Evolutionary conservation across 1,139 yeast species (phyloP), one percentile per base, ranked within the genome.

Genomic region (Hyphopichia fennica): DNA sequence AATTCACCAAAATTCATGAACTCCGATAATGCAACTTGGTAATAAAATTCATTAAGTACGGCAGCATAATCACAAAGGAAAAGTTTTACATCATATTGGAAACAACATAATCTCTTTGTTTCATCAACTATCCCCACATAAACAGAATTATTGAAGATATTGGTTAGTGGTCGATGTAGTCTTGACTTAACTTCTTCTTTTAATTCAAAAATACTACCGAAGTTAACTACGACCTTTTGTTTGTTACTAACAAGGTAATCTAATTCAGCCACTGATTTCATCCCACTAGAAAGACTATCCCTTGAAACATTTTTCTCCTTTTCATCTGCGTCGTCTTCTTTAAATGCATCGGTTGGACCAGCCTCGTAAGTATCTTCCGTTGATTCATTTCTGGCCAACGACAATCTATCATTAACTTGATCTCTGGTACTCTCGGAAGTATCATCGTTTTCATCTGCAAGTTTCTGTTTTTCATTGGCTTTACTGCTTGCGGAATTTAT

Each of bases 41-140:
- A 93, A 56, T 86, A 90, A 42, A 89, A 70, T 48, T 87, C 91
- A 46, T 67, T 65, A 27, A 84, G 68, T 1, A 89, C 60, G 0
- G 87, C 74, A 0, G 86, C 89, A 60, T 90, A 93, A 60, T 93
- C 97, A 33, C 95, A 82, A 17, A 93, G 63, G 56, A 77, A 86
- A 28, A 93, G 68, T 45, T 81, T 81, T 10, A 91, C 85, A 48
- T 86, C 96, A 55, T 82, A 79, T 57, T 95, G 99, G 41, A 93
- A 72, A 19, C 96, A 87, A 14, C 87, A 83, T 15, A 93, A 65
- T 32, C 98, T 69, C 48, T 81, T 76, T 4, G 62, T 57, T 20
- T 77, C 78, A 58, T 91, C 98, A 1, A 88, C 93, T 4, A 93
- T 67, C 0, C 99, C 99, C 9, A 93, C 84, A 56, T 77, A 89